Evolutionary conservation across 2,329 filamentous ascomycete genomes (phyloP), one percentile per base, ranked within the genome.

Genomic region (Tolypocladium paradoxum): DNA sequence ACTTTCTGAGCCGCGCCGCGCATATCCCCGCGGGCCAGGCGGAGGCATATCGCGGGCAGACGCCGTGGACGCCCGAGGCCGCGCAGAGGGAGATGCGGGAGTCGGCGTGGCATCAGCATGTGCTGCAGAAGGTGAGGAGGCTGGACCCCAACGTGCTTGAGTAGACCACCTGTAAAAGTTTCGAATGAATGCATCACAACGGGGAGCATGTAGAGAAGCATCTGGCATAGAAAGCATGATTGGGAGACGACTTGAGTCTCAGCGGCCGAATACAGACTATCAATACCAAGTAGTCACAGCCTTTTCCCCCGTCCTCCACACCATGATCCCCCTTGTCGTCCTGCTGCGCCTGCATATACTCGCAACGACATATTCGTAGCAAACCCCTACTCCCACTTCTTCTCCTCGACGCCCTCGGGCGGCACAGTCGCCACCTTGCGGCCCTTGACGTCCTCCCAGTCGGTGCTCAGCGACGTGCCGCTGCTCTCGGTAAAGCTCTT

Each of bases 401-500:
- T 91, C 2, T 82, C 83, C 67, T 87, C 83, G 61, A 89, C 83
- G 0, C 89, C 89, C 48, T 90, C 85, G 0, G 89, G 89, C 9
- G 89, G 87, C 36, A 75, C 70, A 0, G 84, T 87, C 65, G 88
- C 81, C 29, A 96, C 87, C 27, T 73, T 85, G 20, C 81, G 82
- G 57, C 76, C 79, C 50, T 82, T 81, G 22, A 96, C 92, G 56
- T 95, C 87, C 11, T 73, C 71, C 93, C 93, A 99, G 66, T 92
- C 90, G 0, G 93, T 99, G 69, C 90, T 96, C 49, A 99, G 73
- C 3, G 88, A 81, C 0, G 93, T 99, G 5, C 93, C 93, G 61
- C 95, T 93, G 69, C 91, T 96, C 76, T 99, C 92, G 16, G 83
- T 78, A 64, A 89, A 97, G 65, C 89, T 95, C 81, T 99, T 99